Percentiles rank a stretch among this genome's conserved stretches.
Conservation (phyloP, 2,329 filamentous ascomycete genomes). For the Alternaria atra region DNA sequence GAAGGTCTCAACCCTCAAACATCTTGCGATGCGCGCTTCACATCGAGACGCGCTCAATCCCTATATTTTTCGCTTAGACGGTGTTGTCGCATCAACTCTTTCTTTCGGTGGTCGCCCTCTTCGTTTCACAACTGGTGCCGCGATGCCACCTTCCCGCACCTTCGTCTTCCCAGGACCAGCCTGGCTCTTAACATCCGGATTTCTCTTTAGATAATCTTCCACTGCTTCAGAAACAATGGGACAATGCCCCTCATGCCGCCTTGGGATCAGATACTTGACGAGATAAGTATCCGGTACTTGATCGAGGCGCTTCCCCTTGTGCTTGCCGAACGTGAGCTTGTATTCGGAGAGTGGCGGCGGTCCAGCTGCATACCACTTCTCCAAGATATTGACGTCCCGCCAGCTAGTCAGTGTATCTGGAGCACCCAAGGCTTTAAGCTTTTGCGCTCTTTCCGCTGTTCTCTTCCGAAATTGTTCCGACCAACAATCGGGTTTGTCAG, state of each 20-base stretch:
- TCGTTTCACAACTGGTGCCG: background rate
- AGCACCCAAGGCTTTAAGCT: background rate
- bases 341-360: constrained; percentile 4
- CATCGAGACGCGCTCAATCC: background rate
- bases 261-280: constrained; percentile 7
- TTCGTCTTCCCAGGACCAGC: background rate
- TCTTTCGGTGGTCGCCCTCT: background rate
- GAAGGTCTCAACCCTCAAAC: background rate
- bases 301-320: constrained; percentile 3
- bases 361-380: background rate
- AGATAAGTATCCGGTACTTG: background rate
- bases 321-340: constrained; percentile 7
- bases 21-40: background rate
- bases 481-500: background rate
- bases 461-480: too few species aligned
- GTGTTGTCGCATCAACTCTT: background rate
- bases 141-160: background rate
- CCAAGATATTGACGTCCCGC: background rate
- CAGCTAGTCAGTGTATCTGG: background rate
- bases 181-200: background rate
- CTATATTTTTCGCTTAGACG: background rate
- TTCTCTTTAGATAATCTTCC: background rate
- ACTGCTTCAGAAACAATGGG: background rate
- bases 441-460: too few species aligned
- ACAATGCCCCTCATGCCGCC: background rate